Percentiles rank a stretch among this genome's conserved stretches.
phyloP scores from a whole-genome alignment of 2,329 filamentous ascomycete genomes.

The Endoconidiophora laricicola region DNA sequence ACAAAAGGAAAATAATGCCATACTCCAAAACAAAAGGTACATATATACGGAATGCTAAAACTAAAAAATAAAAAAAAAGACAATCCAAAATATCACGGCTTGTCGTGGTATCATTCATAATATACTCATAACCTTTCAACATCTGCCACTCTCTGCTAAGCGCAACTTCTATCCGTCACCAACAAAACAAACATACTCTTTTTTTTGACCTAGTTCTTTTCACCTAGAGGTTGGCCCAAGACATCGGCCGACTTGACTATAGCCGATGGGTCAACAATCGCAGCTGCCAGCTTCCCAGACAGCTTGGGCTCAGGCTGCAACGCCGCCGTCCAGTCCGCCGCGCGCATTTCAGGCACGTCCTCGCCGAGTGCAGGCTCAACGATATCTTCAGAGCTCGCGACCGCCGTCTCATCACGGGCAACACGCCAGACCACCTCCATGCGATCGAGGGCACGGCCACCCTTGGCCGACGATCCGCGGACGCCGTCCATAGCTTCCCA shows the following conservation, averaged over 20 bases:
- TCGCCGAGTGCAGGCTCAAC: constrained; percentile 51
- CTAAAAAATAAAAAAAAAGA: not conserved
- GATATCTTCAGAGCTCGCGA: constrained; percentile 20
- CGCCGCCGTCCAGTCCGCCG: constrained; percentile 60
- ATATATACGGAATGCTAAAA: constrained; percentile 4
- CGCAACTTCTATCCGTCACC: not conserved
- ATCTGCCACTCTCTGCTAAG: not conserved
- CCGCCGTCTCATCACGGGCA: not conserved
- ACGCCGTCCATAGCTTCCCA: constrained; percentile 76
- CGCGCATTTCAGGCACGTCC: constrained; percentile 49
- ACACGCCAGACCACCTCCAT: constrained; percentile 72
- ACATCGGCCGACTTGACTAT: constrained; percentile 24
- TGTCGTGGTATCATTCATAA: not conserved
- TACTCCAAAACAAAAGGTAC: not conserved
- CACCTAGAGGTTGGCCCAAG: constrained; percentile 20
- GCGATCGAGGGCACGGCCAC: constrained; percentile 63
- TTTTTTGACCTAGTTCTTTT: constrained; percentile 11
- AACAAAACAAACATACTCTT: not conserved
- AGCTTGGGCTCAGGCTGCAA: constrained; percentile 26
- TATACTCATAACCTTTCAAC: not conserved
- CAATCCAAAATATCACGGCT: not conserved
- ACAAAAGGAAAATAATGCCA: not conserved
- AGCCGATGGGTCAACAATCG: constrained; percentile 22
- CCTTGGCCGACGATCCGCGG: constrained; percentile 73
- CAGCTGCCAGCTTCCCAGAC: constrained; percentile 25